These are phyloP conservation scores for Closterium sp. DNA, from an alignment of 139 green algal genomes.

Conservation along the genomic window DNA sequence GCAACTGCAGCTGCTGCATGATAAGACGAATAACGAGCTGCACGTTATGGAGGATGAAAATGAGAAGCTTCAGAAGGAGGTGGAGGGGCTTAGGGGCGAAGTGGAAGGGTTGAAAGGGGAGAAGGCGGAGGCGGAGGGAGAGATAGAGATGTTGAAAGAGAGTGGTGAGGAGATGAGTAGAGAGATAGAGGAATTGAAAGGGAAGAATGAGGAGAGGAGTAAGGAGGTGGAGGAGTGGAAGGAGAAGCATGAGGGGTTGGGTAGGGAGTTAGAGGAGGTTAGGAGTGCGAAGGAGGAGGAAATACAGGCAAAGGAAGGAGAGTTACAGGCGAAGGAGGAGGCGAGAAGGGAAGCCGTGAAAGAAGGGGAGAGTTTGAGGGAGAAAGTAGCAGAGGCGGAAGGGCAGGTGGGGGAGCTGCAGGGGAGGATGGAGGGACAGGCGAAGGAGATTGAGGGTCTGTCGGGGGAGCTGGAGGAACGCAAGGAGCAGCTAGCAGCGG, in stretches of 20 bases:
- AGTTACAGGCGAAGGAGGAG: no score
- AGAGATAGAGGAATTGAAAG: not conserved
- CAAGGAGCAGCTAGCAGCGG: not conserved
- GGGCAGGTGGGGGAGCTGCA: not conserved
- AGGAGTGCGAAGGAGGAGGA: not conserved
- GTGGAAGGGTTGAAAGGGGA: not conserved
- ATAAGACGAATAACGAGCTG: not conserved
- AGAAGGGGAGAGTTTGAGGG: no score
- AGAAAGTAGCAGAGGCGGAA: not conserved
- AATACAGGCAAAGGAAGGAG: not conserved
- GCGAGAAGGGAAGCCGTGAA: not conserved
- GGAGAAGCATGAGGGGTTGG: not conserved
- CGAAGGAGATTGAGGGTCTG: not conserved
- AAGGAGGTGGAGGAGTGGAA: not conserved
- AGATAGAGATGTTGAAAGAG: not conserved
- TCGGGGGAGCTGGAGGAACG: not conserved
- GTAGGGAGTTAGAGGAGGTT: not conserved
- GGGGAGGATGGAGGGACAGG: no score
- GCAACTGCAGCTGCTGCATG: not conserved
- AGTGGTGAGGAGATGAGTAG: not conserved
- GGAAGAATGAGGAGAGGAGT: not conserved
- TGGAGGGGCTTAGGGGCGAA: not conserved
- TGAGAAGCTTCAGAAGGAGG: not conserved
- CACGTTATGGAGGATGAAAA: not conserved
- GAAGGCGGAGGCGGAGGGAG: not conserved